These are phyloP conservation scores for Nicotiana attenuata DNA, from an alignment of 257 asterid species.

Conservation along the genomic window DNA sequence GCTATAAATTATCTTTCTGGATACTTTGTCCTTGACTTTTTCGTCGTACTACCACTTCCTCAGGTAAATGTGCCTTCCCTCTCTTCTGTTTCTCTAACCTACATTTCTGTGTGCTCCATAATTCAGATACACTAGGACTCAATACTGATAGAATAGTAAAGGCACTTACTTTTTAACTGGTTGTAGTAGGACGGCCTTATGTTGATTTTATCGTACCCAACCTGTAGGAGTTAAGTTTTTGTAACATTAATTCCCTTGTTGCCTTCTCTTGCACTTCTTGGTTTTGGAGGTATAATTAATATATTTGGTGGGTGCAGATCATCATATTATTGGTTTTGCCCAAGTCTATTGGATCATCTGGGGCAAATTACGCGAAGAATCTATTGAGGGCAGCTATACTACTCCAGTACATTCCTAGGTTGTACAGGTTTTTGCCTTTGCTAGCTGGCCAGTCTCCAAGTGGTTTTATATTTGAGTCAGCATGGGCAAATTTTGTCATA, in stretches of 20 bases:
- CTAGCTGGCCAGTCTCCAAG: conserved; percentile 69
- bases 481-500: conserved; percentile 75
- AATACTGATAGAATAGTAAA: neutral
- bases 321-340: conserved; percentile 54
- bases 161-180: neutral
- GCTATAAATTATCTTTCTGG: conserved; percentile 60
- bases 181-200: neutral
- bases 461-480: conserved; percentile 79
- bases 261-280: neutral
- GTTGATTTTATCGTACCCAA: neutral
- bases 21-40: conserved; percentile 56
- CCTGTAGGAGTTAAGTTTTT: neutral
- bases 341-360: conserved; percentile 37
- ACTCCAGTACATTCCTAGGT: conserved; percentile 65
- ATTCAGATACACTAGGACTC: neutral
- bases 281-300: neutral
- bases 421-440: conserved; percentile 68
- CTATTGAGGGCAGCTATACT: conserved; percentile 59
- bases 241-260: neutral
- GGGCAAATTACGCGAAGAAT: conserved; percentile 64
- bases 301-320: conserved; percentile 35
- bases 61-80: conserved; percentile 38
- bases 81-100: conserved; percentile 5
- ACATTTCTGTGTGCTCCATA: neutral
- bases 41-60: conserved; percentile 73